Conservation (phyloP, 2,329 filamentous ascomycete species). For the Drechslera avenae region DNA sequence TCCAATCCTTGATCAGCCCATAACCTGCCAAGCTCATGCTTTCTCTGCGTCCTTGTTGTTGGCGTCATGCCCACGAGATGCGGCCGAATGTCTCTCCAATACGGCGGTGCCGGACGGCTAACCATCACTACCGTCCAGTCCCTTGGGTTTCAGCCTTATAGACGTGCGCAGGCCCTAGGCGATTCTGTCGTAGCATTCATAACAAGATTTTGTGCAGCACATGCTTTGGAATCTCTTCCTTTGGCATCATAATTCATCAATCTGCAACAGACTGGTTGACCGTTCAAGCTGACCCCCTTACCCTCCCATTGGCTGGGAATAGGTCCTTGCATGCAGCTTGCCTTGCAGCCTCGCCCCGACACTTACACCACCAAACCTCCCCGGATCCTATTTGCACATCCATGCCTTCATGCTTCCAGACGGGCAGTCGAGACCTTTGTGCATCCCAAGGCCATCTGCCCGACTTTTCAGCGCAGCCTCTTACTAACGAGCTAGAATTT, state of each 20-base stretch:
- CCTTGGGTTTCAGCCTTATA: conserved; percentile 5
- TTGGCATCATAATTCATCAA: not conserved
- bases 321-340: conserved; percentile 1
- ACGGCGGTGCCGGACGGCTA: conserved; percentile 5
- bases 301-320: not conserved
- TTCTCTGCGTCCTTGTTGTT: not conserved
- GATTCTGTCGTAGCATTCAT: not conserved
- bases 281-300: not conserved
- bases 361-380: not conserved
- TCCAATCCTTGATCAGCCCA: not conserved
- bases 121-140: not conserved
- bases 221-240: not conserved
- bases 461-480: not conserved
- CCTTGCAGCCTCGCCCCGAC: not conserved
- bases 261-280: conserved; percentile 1
- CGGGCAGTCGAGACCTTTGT: not conserved
- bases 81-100: not conserved
- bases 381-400: not conserved
- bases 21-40: not conserved
- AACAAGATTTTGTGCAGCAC: not conserved
- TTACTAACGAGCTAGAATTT: not conserved
- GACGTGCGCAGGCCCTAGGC: not conserved
- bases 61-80: not conserved
- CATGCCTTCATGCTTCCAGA: not conserved
- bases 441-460: not conserved